Evolutionary conservation across 2,329 filamentous ascomycete species (phyloP).

Genomic region (Clonostachys sp.): DNA sequence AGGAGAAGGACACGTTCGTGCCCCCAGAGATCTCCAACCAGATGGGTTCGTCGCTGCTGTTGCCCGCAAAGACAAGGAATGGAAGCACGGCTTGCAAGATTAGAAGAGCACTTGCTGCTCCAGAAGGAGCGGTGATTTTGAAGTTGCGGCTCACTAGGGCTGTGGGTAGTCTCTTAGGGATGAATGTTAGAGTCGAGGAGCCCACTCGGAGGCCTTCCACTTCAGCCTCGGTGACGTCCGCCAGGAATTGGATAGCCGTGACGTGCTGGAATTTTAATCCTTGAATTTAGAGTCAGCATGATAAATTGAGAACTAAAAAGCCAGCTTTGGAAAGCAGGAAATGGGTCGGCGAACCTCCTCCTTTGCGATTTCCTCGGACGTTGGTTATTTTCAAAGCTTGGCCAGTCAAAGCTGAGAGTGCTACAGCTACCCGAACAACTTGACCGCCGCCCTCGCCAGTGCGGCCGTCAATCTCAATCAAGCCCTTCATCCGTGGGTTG

Average conservation of each 20-base stretch:
- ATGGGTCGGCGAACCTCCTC: slow-evolving; percentile 2
- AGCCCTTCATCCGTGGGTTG: slow-evolving; percentile 12
- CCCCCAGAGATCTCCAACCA: slow-evolving; percentile 50
- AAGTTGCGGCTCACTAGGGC: slow-evolving; percentile 44
- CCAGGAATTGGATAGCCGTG: slow-evolving; percentile 48
- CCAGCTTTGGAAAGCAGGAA: background rate
- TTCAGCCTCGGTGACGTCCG: slow-evolving; percentile 43
- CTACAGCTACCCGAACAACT: slow-evolving; percentile 50
- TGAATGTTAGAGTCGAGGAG: slow-evolving; percentile 43
- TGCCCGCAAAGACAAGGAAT: slow-evolving; percentile 50
- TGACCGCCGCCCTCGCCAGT: slow-evolving; percentile 61
- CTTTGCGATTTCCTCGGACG: slow-evolving; percentile 47
- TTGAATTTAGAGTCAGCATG: slow-evolving; percentile 10
- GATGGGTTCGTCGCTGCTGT: slow-evolving; percentile 34
- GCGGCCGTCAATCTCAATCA: slow-evolving; percentile 47
- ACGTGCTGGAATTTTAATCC: slow-evolving; percentile 60
- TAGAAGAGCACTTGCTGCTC: slow-evolving; percentile 49
- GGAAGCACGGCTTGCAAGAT: slow-evolving; percentile 58
- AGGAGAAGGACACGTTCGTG: slow-evolving; percentile 53
- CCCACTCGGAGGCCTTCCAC: slow-evolving; percentile 46
- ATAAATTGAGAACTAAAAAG: background rate
- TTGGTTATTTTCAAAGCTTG: slow-evolving; percentile 48
- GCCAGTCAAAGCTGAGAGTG: slow-evolving; percentile 49
- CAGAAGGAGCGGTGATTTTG: slow-evolving; percentile 17
- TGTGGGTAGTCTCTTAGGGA: slow-evolving; percentile 31